Evolutionary conservation across 768 basidiomycete species (phyloP).

Genomic region (Mycena chlorophos): DNA sequence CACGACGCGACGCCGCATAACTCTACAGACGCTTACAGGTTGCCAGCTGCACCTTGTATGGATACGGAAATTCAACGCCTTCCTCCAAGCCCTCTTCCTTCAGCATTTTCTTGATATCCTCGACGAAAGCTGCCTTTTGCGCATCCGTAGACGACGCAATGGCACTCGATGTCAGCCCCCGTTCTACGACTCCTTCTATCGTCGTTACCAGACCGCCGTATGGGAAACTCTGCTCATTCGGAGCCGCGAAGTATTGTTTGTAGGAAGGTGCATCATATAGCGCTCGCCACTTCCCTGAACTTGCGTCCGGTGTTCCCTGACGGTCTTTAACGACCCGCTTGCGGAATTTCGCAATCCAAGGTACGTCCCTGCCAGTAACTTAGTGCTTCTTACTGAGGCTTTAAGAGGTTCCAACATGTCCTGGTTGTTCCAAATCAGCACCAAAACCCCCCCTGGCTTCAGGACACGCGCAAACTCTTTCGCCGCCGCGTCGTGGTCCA

Average conservation of each 20-base stretch:
- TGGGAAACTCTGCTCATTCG: conserved; percentile 41
- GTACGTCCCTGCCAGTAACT: conserved; percentile 23
- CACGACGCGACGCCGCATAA: neutral
- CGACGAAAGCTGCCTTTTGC: conserved; percentile 41
- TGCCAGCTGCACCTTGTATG: conserved; percentile 50
- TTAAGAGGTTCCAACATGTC: conserved; percentile 19
- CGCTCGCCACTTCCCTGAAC: conserved; percentile 55
- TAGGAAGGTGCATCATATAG: conserved; percentile 50
- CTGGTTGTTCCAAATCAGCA: conserved; percentile 61
- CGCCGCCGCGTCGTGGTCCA: conserved; percentile 52
- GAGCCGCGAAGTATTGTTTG: conserved; percentile 42
- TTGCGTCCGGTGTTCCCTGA: conserved; percentile 56
- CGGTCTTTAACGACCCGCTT: conserved; percentile 51
- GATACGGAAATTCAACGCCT: conserved; percentile 55
- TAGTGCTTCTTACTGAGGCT: conserved; percentile 23
- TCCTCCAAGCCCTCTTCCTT: conserved; percentile 48
- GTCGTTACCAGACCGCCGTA: conserved; percentile 42
- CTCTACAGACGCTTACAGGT: conserved; percentile 25
- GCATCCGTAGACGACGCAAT: conserved; percentile 46
- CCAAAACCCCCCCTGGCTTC: conserved; percentile 51
- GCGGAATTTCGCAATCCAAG: conserved; percentile 55
- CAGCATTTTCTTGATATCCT: conserved; percentile 45
- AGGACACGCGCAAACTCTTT: conserved; percentile 60
- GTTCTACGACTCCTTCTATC: conserved; percentile 45
- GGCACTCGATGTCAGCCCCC: conserved; percentile 62